Base-by-base conservation (phyloP, 768 basidiomycete genomes). In the Suillus decipiens region DNA sequence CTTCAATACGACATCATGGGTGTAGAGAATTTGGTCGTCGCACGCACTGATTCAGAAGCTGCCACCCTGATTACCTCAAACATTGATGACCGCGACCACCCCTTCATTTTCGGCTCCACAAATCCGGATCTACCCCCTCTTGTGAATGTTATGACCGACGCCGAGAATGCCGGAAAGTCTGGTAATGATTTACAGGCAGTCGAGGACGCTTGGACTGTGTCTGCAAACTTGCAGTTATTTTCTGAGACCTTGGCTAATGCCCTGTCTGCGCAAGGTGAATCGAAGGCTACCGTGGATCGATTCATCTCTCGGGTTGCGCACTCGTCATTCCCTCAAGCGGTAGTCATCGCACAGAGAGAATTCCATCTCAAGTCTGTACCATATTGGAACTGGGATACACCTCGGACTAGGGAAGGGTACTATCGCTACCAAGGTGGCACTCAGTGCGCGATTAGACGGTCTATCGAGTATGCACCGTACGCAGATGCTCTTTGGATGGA, bases 1-100 rank as follows among this genome's bases (percentile, higher is more conserved):
- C 83, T 98, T 50, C 97, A 99, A 78, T 98, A 90, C 73, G 97
- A 99, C 74, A 92, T 99, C 73, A 96, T 99, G 95, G 96, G 96
- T 61, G 95, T 97, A 54, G 90, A 93, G 71, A 98, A 97, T 77
- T 85, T 99, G 68, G 86, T 92, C 70, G 84, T 99, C 73, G 92
- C 95, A 9, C 88, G 97, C 61, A 99, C 97, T 3, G 96, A 99
- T 74, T 96, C 96, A 5, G 96, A 99, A 76, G 96, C 97, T 6
- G 96, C 97, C 1, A 98, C 97, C 2, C 86, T 99, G 71, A 92
- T 99, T 80, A 92, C 95, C 42, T 89, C 93, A 67, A 99, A 99
- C 78, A 93, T 99, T 64, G 97, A 99, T 76, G 87, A 89, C 68
- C 89, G 97, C n/a, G 97, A 99, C 79, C 97, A 99, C 67, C 79